Evolutionary conservation across 768 basidiomycete species (phyloP).

Genomic region (Lactarius evosmus): DNA sequence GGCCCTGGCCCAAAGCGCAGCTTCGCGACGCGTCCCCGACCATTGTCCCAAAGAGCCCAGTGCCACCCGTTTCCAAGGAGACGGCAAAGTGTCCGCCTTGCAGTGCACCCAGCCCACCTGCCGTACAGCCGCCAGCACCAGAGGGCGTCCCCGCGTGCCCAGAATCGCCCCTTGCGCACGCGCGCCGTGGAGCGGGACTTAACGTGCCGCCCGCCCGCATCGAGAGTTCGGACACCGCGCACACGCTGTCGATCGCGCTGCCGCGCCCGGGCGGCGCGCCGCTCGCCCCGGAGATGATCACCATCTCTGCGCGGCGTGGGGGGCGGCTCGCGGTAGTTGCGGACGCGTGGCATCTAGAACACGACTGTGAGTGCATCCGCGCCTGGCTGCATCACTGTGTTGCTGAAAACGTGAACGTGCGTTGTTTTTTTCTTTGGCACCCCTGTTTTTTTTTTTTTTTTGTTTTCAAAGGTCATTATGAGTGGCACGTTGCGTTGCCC

Average conservation of each 20-base stretch:
- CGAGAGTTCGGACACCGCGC: background rate
- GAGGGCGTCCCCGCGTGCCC: background rate
- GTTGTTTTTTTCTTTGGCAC: too few species aligned
- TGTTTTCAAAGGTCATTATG: slow-evolving; percentile 15
- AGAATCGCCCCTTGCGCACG: slow-evolving; percentile 20
- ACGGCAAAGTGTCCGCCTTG: too few species aligned
- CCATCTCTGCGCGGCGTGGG: slow-evolving; percentile 17
- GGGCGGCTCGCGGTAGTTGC: slow-evolving; percentile 16
- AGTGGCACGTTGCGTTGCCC: slow-evolving; percentile 20
- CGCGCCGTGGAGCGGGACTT: background rate
- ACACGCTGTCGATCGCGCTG: slow-evolving; percentile 14
- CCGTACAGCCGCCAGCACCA: background rate
- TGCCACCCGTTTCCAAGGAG: background rate
- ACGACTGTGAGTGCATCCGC: slow-evolving; percentile 20
- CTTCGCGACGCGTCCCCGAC: background rate
- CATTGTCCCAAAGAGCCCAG: background rate
- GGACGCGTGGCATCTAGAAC: slow-evolving; percentile 24
- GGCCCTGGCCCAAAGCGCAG: background rate
- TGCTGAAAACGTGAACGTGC: too few species aligned
- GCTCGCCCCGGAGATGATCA: slow-evolving; percentile 22
- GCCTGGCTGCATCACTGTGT: too few species aligned
- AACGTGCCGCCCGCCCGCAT: background rate
- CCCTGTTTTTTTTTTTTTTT: background rate
- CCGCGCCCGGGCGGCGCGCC: slow-evolving; percentile 19
- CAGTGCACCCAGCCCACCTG: too few species aligned